These are phyloP conservation scores for Globisporangium acanthophoron DNA, from an alignment of 352 stramenopile genomes.

Conservation along the genomic window DNA sequence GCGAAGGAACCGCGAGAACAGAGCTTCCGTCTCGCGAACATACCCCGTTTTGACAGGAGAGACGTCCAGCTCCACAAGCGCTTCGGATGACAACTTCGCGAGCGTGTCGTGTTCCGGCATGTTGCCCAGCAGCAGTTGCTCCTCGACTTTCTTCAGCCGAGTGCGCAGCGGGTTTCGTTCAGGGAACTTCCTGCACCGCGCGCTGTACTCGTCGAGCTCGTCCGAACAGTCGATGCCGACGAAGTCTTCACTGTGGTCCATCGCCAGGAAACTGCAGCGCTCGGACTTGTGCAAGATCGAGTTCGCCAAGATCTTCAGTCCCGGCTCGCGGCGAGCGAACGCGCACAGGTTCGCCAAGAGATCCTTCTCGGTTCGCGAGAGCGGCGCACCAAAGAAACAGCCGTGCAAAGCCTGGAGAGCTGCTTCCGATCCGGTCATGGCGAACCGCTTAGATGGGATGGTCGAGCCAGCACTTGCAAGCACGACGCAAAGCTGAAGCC, in stretches of 20 bases:
- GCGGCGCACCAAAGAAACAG: constrained; percentile 30
- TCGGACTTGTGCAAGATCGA: constrained; percentile 20
- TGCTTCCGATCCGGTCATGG: constrained; percentile 45
- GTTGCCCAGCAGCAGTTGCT: constrained; percentile 13
- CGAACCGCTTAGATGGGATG: constrained; percentile 23
- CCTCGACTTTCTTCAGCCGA: constrained; percentile 15
- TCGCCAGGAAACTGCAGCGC: constrained; percentile 33
- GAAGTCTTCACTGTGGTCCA: not conserved
- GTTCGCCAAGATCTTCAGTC: constrained; percentile 27
- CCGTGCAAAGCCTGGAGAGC: constrained; percentile 33
- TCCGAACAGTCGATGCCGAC: constrained; percentile 7
- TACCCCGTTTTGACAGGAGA: constrained; percentile 14
- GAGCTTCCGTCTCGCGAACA: constrained; percentile 14
- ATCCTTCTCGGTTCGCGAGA: constrained; percentile 18
- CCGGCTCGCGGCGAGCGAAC: constrained; percentile 35
- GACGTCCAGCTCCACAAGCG: constrained; percentile 2
- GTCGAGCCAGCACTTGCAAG: constrained; percentile 21
- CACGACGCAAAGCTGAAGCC: constrained; percentile 36
- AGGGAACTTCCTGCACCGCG: constrained; percentile 9
- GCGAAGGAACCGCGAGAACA: constrained; percentile 11
- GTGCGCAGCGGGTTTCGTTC: constrained; percentile 19
- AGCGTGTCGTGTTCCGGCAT: not conserved
- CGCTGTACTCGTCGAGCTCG: constrained; percentile 17
- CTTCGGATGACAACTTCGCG: not conserved
- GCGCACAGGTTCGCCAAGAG: constrained; percentile 19